Conservation (phyloP, 1,139 yeast genomes). For the Citeromyces hawaiiensis region DNA sequence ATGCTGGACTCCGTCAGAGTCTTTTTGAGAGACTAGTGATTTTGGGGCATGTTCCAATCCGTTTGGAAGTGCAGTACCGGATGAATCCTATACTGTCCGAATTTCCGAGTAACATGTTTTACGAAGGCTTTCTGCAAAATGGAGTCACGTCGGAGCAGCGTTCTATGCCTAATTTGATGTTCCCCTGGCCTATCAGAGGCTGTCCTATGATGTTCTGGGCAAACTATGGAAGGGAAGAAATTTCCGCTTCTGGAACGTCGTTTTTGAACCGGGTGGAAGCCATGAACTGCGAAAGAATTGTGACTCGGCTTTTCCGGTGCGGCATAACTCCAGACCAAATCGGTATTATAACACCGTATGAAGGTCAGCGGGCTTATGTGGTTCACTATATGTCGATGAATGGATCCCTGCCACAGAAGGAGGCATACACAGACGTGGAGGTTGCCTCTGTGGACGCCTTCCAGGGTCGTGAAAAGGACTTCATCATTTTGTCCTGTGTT, state of each 20-base stretch:
- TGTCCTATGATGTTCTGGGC: constrained; percentile 96
- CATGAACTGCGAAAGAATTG: constrained; percentile 73
- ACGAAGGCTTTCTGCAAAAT: constrained; percentile 85
- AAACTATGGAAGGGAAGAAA: constrained; percentile 79
- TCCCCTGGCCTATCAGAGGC: constrained; percentile 84
- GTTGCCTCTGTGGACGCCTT: constrained; percentile 79
- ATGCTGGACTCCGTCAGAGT: constrained; percentile 78
- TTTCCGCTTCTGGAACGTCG: constrained; percentile 75
- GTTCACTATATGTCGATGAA: constrained; percentile 68
- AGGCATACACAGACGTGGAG: constrained; percentile 61
- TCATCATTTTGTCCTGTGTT: constrained; percentile 71
- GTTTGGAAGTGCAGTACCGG: constrained; percentile 87
- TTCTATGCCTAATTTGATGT: constrained; percentile 35
- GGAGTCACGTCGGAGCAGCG: constrained; percentile 78
- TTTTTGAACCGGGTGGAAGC: constrained; percentile 84
- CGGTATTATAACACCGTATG: constrained; percentile 91
- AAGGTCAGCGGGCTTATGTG: constrained; percentile 82
- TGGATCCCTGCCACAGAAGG: constrained; percentile 51
- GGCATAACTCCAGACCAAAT: constrained; percentile 77
- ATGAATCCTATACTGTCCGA: constrained; percentile 88
- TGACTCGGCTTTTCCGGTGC: constrained; percentile 61
- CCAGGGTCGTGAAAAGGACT: constrained; percentile 87
- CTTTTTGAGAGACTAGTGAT: constrained; percentile 74
- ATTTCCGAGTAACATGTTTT: constrained; percentile 85
- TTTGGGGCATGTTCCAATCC: constrained; percentile 76